Evolutionary conservation across 2,329 filamentous ascomycete genomes (phyloP), one percentile per base, ranked within the genome.

Genomic region (Berkeleyomyces basicola): DNA sequence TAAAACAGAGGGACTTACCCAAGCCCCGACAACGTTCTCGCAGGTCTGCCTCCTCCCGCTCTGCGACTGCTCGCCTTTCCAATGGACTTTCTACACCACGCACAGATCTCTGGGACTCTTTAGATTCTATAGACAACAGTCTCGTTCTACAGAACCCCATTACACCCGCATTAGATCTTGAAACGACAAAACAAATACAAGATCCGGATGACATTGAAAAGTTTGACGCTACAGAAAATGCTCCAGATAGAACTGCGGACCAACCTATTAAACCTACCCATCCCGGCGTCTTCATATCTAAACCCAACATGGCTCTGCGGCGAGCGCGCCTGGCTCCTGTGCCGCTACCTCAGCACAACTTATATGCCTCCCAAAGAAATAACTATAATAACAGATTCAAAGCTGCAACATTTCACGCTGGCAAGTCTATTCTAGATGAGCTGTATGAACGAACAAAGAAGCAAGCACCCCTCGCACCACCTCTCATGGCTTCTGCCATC

Each of bases 351-450:
- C 51, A 55, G 9, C 33, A 42, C 5, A 10, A 11, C n/a, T 14
- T 47, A n/a, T 14, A 31, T 33, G 44, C 47, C 59, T 49, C 47
- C 36, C n/a, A 49, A 49, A 14, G 44, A 33, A 47, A 23, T 10
- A 10, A 47, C n/a, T 33, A 36, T n/a, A 33, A 49, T 4, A 51
- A 61, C 14, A 42, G 46, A 3, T 42, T 16, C 7, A 58, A 44
- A 16, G 58, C 33, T 3, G 69, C 72, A 53, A 72, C 71, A 7
- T 83, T 85, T 65, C 72, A 75, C 59, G 72, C 73, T 3, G 76
- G 74, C 33, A 85, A 85, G 68, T 78, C 73, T 66, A 71, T 74
- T 7, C 71, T 85, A 5, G 83, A 86, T 69, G 74, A 73, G 33
- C 67, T 84, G 33, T 85, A 80, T 68, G 75, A 75, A 59, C 75